phyloP scores from a whole-genome alignment of 225 moss, liverwort and hornwort genomes.

The Sphagnum contortum region DNA sequence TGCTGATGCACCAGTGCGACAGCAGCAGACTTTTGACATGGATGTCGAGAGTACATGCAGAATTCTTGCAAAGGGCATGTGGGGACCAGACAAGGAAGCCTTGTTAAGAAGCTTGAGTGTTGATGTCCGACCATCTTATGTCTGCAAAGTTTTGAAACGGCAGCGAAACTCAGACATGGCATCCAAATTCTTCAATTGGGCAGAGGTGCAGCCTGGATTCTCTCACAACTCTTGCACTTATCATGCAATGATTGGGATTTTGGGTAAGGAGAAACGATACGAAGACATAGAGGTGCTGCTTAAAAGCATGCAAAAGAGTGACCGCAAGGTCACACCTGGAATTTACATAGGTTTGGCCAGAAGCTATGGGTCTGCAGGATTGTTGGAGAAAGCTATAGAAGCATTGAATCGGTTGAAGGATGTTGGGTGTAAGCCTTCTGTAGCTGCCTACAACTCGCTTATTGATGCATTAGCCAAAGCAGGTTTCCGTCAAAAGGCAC shows the following conservation, averaged over 20 bases:
- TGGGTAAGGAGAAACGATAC: slow-evolving; percentile 48
- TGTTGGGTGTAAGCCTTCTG: slow-evolving; percentile 31
- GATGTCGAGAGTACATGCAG: slow-evolving; percentile 42
- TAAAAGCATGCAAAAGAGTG: slow-evolving; percentile 23
- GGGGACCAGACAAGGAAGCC: slow-evolving; percentile 44
- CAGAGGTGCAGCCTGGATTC: slow-evolving; percentile 38
- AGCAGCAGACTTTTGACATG: slow-evolving; percentile 13
- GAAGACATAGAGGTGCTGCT: slow-evolving; percentile 46
- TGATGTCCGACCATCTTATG: slow-evolving; percentile 22
- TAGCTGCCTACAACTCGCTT: slow-evolving; percentile 58
- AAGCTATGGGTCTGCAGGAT: slow-evolving; percentile 47
- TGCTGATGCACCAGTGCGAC: too few species aligned
- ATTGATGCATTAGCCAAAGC: slow-evolving; percentile 65
- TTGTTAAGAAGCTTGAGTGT: slow-evolving; percentile 20
- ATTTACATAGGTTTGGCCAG: slow-evolving; percentile 67
- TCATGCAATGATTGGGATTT: slow-evolving; percentile 45
- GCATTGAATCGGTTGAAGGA: slow-evolving; percentile 56
- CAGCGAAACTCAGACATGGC: slow-evolving; percentile 57
- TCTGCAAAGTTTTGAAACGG: slow-evolving; percentile 59
- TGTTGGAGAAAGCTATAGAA: slow-evolving; percentile 66
- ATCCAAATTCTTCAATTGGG: slow-evolving; percentile 66
- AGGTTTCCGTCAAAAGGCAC: slow-evolving; percentile 53
- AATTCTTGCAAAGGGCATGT: slow-evolving; percentile 26
- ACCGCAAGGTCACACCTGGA: slow-evolving; percentile 36
- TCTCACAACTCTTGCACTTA: slow-evolving; percentile 47